Base-by-base conservation (phyloP, 192 early-diverging fungal species). In the Powellomyces hirtus region DNA sequence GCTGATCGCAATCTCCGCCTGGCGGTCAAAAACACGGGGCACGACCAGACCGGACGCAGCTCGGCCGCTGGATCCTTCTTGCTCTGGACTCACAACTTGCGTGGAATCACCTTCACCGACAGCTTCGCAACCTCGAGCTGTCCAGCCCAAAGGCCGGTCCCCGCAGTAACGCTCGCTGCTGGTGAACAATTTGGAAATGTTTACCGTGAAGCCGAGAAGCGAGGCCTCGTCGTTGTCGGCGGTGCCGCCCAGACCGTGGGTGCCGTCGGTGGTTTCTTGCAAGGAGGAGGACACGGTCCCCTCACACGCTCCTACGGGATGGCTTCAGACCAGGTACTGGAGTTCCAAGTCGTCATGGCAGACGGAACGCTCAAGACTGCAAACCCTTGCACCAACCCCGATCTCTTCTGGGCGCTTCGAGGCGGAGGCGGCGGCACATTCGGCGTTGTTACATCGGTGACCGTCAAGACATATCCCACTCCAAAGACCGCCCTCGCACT, bases 321-420 rank as follows among this genome's bases (percentile, higher is more conserved):
- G 13, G 69, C 59, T 24, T 30, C 44, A n/a, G 64, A 33, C 51
- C 10, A 53, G 7, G 51, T 24, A 8, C 24, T 53, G 51, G 13
- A 80, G 55, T 81, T 78, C 55, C 69, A 75, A 60, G 68, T 89
- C 1, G 81, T 89, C 22, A 77, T 67, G 2, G 77, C 84, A 4
- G 66, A 79, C 64, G 85, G 85, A 0, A 52, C 72, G 20, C 31
- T 79, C 18, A 31, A 66, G 0, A 62, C 66, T 40, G 75, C 74
- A 26, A 83, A 79, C 72, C 38, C 58, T 1, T 52, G 73, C 49
- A 52, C 62, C 40, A 76, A 85, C 63, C 1, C 66, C 8, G 84
- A 87, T 66, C 58, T 89, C 7, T 87, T 86, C 46, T 86, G 82
- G 79, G 85, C 83, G 7, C 52, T 87, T 13, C 84, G 85, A 33